phyloP scores from a whole-genome alignment of 805 yeast genomes.

The Ogataea nakhonphanomensis region DNA sequence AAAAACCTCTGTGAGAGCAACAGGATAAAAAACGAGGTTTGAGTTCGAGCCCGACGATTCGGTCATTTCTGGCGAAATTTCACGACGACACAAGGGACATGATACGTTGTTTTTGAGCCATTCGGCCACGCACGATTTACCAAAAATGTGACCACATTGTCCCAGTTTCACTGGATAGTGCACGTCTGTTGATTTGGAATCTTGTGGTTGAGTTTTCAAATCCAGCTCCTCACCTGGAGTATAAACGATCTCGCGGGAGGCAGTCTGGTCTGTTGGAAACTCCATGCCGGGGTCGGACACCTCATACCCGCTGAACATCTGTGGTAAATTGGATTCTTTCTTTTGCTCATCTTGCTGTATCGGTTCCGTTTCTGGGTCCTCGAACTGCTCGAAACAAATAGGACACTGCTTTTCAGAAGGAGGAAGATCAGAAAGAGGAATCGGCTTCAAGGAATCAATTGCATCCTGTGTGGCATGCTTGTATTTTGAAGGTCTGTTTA shows the following conservation, averaged over 20 bases:
- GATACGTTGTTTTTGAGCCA: slow-evolving; percentile 72
- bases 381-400: slow-evolving; percentile 40
- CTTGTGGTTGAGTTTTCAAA: slow-evolving; percentile 1
- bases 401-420: slow-evolving; percentile 36
- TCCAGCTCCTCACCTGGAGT: slow-evolving; percentile 9
- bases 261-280: slow-evolving; percentile 30
- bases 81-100: slow-evolving; percentile 81
- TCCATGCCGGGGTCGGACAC: slow-evolving; percentile 25
- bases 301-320: slow-evolving; percentile 19
- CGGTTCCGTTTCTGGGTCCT: slow-evolving; percentile 10
- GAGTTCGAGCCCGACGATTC: slow-evolving; percentile 11
- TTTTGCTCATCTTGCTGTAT: neutral
- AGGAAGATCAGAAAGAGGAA: slow-evolving; percentile 28
- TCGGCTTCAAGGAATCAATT: slow-evolving; percentile 29
- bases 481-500: slow-evolving; percentile 18
- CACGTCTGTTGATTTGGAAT: slow-evolving; percentile 14
- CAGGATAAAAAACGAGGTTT: slow-evolving; percentile 23
- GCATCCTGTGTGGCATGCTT: slow-evolving; percentile 32
- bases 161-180: slow-evolving; percentile 73
- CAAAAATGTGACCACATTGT: slow-evolving; percentile 75
- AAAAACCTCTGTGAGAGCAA: slow-evolving; percentile 30
- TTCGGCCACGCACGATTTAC: slow-evolving; percentile 69
- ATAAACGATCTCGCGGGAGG: slow-evolving; percentile 18
- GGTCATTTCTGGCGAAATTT: slow-evolving; percentile 33
- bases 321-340: slow-evolving; percentile 12